phyloP scores from a whole-genome alignment of 208 protist genomes.

The Leishmania braziliensis region DNA sequence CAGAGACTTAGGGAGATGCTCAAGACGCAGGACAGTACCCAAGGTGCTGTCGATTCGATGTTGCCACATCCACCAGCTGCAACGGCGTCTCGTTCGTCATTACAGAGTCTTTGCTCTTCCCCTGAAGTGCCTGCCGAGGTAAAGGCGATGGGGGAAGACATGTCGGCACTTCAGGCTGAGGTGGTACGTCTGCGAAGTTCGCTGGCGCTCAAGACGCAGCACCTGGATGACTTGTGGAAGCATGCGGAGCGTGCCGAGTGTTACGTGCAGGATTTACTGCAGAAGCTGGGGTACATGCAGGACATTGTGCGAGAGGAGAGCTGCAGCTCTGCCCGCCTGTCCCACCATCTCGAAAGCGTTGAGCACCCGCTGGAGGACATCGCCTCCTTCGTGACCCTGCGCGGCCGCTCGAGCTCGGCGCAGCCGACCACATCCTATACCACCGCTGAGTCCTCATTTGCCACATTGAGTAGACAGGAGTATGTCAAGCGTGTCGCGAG shows the following conservation, averaged over 20 bases:
- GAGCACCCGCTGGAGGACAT: constrained; percentile 14
- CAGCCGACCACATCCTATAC: background rate
- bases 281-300: constrained; percentile 11
- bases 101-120: no score
- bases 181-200: constrained; percentile 7
- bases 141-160: background rate
- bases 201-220: constrained; percentile 17
- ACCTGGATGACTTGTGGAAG: constrained; percentile 24
- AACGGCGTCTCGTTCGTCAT: background rate
- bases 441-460: background rate
- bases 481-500: background rate
- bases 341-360: constrained; percentile 15
- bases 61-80: background rate
- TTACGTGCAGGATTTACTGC: constrained; percentile 10
- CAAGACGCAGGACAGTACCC: background rate
- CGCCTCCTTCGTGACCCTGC: constrained; percentile 10
- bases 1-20: constrained; percentile 11
- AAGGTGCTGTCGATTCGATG: background rate
- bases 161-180: constrained; percentile 9
- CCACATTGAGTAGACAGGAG: background rate
- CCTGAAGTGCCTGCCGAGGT: background rate
- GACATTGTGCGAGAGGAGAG: constrained; percentile 24
- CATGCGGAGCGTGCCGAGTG: constrained; percentile 26
- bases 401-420: constrained; percentile 1
- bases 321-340: constrained; percentile 16